These are phyloP conservation scores for Leishmania turanica DNA, from an alignment of 208 protist genomes.

Conservation along the genomic window DNA sequence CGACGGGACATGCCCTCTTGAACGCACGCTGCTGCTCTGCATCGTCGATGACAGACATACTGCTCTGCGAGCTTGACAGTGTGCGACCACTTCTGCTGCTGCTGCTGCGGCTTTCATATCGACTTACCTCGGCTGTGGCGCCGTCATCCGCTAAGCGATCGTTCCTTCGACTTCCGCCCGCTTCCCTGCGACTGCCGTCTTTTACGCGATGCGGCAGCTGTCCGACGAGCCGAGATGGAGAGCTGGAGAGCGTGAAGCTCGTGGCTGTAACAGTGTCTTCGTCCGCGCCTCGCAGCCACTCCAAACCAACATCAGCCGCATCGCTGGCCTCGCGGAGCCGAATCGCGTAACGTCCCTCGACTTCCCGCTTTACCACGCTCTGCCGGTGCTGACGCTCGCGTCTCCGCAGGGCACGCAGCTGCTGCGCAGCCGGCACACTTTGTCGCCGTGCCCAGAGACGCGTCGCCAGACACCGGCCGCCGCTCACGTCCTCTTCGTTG, in stretches of 20 bases:
- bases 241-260: slow-evolving; percentile 8
- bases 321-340: slow-evolving; percentile 16
- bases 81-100: not conserved
- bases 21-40: not conserved
- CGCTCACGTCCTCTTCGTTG: not conserved
- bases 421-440: not conserved
- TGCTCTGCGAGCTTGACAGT: not conserved
- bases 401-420: not conserved
- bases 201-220: not conserved
- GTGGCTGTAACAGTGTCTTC: slow-evolving; percentile 2
- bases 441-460: slow-evolving; percentile 14
- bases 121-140: not conserved
- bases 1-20: not conserved
- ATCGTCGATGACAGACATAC: not conserved
- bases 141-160: not conserved
- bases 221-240: not conserved
- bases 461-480: slow-evolving; percentile 21
- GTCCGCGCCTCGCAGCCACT: not conserved
- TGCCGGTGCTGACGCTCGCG: slow-evolving; percentile 22
- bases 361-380: not conserved
- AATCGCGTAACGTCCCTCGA: slow-evolving; percentile 16
- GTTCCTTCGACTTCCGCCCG: not conserved
- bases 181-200: not conserved
- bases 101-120: not conserved
- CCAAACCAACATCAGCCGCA: slow-evolving; percentile 8